Base-by-base conservation (phyloP, 2,329 filamentous ascomycete species). In the Didymella pinodella region DNA sequence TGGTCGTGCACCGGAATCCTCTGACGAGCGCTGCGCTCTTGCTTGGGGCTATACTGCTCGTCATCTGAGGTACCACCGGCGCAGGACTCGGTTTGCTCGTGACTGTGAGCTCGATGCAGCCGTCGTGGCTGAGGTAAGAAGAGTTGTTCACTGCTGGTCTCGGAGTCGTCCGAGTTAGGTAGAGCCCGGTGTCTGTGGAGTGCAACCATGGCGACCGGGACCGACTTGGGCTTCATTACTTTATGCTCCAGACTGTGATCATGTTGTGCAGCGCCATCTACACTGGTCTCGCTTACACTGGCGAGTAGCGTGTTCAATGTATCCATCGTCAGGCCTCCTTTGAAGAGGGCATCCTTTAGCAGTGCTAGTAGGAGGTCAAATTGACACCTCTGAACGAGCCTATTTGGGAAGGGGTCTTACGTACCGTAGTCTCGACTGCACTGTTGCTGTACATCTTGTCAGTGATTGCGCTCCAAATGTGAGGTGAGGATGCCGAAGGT, bases 401-500 rank as follows among this genome's bases (percentile, higher is more conserved):
- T 25, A 14, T 34, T 45, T 22, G 4, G 25, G 41, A 12, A 28
- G 18, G 56, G 14, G 8, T 2, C 44, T 45, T 46, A 48, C 79
- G 63, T 81, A 88, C 86, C 79, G 69, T 87, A 88, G 73, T 88
- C 82, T 59, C 78, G 80, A 48, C 81, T 79, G 28, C 62, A 62
- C 53, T 75, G 78, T 26, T 77, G 70, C 79, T 81, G 50, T 36
- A 11, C 32, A 8, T 7, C 10, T 5, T 18, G 43, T 60, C 20
- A 52, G 56, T 28, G 14, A 57, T 18, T 40, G 1, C 32, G n/a
- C 44, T 28, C 12, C 14, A 2, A 32, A 29, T 18, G 40, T 32
- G 25, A 25, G 14, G 32, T 26, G 16, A 12, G 20, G 29, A 28
- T 14, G 12, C 6, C 11, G 2, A 31, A 16, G 38, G 4, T 28